phyloP scores from a whole-genome alignment of 2,329 filamentous ascomycete species.

The Cryphonectria parasitica region DNA sequence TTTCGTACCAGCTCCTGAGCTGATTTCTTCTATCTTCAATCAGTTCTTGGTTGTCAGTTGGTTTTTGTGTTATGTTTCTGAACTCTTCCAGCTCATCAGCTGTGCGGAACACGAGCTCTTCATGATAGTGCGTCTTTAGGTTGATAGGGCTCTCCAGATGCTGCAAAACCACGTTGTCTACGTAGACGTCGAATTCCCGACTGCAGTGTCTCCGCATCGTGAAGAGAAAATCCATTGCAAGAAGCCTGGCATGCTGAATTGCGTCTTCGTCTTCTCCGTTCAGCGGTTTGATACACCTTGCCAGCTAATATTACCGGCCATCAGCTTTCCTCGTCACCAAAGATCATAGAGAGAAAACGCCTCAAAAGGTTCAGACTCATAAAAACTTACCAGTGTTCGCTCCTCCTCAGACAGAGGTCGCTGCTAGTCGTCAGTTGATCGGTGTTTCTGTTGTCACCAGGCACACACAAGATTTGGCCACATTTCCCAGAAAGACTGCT shows the following conservation, averaged over 20 bases:
- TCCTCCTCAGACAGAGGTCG: slow-evolving; percentile 1
- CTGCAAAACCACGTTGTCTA: slow-evolving; percentile 18
- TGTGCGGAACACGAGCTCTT: slow-evolving; percentile 27
- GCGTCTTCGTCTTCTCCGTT: slow-evolving; percentile 18
- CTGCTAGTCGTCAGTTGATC: neutral
- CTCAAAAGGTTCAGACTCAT: neutral
- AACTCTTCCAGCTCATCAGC: slow-evolving; percentile 21
- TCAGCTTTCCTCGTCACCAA: neutral
- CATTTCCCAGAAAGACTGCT: neutral
- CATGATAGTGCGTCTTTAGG: slow-evolving; percentile 28
- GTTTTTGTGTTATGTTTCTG: slow-evolving; percentile 11
- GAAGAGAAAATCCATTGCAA: slow-evolving; percentile 26
- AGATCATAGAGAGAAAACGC: too few relatives aligned
- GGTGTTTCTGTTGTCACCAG: neutral
- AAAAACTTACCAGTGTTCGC: slow-evolving; percentile 16
- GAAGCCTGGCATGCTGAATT: slow-evolving; percentile 21
- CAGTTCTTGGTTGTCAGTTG: neutral
- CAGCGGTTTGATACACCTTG: slow-evolving; percentile 23
- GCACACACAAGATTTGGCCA: neutral
- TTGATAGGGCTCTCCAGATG: slow-evolving; percentile 26
- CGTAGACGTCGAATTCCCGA: slow-evolving; percentile 17
- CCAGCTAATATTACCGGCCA: slow-evolving; percentile 4
- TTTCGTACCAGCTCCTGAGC: slow-evolving; percentile 23
- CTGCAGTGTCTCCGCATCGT: slow-evolving; percentile 20
- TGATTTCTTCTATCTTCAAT: neutral